These are phyloP conservation scores for Akanthomyces dipterigenus DNA, from an alignment of 2,329 filamentous ascomycete species.

Conservation along the genomic window DNA sequence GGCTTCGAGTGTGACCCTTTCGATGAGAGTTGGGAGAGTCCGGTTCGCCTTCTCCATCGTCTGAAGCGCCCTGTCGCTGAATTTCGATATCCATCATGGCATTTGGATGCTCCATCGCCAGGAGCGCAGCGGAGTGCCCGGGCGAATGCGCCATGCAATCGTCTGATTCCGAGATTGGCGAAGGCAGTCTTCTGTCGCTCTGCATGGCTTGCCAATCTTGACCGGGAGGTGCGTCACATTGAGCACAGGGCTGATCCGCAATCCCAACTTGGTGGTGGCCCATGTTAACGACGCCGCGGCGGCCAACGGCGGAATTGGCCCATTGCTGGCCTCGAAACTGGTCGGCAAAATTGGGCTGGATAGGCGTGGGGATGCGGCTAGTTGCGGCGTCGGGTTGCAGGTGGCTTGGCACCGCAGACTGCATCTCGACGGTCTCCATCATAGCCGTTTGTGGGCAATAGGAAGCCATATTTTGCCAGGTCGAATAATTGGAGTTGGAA, in stretches of 20 bases:
- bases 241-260: conserved; percentile 25
- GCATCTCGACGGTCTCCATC: conserved; percentile 1
- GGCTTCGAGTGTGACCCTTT: conserved; percentile 51
- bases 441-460: background rate
- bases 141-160: conserved; percentile 36
- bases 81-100: conserved; percentile 31
- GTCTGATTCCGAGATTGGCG: conserved; percentile 53
- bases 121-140: conserved; percentile 26
- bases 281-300: conserved; percentile 30
- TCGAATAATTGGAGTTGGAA: conserved; percentile 1
- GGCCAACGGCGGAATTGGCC: conserved; percentile 25
- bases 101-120: conserved; percentile 34
- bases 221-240: conserved; percentile 42
- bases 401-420: conserved; percentile 16
- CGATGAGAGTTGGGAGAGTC: conserved; percentile 41
- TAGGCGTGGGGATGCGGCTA: conserved; percentile 51
- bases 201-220: conserved; percentile 51
- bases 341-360: conserved; percentile 50
- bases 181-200: conserved; percentile 48
- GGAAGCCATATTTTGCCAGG: background rate
- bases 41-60: conserved; percentile 28
- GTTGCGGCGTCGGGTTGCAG: conserved; percentile 18
- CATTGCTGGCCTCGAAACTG: conserved; percentile 48
- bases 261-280: conserved; percentile 35
- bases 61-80: conserved; percentile 18